A percentile compares a stretch with the other conserved stretches of the same genome.
Conservation (phyloP, 2,329 filamentous ascomycete genomes). For the Colletotrichum sp. region DNA sequence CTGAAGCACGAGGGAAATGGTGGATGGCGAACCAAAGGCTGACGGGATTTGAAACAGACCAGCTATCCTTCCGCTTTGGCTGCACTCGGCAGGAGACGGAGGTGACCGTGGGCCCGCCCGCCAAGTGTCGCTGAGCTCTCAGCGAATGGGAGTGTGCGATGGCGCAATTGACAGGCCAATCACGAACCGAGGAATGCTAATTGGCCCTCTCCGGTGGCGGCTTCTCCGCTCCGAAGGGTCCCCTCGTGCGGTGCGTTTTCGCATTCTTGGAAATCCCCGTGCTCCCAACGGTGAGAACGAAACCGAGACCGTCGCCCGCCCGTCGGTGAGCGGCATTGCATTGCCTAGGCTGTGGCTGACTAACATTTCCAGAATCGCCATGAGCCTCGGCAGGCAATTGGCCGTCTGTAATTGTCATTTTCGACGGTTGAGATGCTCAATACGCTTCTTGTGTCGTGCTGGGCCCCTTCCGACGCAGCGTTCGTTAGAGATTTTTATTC, state of each 20-base stretch:
- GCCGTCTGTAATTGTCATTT: not conserved
- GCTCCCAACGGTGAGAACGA: not conserved
- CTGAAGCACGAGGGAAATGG: not conserved
- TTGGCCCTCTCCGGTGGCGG: conserved; percentile 11
- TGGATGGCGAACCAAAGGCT: not conserved
- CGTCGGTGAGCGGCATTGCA: not conserved
- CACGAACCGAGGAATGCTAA: not conserved
- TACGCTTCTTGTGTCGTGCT: not conserved
- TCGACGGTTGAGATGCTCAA: not conserved
- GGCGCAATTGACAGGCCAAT: not conserved
- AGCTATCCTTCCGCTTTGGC: conserved; percentile 12
- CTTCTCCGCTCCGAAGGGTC: not conserved
- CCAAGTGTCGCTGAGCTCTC: not conserved
- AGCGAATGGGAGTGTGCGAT: conserved; percentile 8
- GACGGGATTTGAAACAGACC: conserved; percentile 18
- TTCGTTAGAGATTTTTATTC: not conserved
- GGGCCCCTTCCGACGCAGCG: not conserved
- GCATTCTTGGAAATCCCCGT: not conserved
- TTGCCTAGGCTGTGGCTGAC: not conserved
- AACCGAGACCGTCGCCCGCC: not conserved
- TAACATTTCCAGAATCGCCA: not conserved
- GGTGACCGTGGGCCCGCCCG: conserved; percentile 3
- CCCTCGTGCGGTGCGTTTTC: not conserved
- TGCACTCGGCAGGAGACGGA: conserved; percentile 18
- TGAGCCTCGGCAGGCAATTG: conserved; percentile 1